Evolutionary conservation across 805 yeast species (phyloP), one percentile per base, ranked within the genome.

Genomic region (Scheffersomyces stipitis): DNA sequence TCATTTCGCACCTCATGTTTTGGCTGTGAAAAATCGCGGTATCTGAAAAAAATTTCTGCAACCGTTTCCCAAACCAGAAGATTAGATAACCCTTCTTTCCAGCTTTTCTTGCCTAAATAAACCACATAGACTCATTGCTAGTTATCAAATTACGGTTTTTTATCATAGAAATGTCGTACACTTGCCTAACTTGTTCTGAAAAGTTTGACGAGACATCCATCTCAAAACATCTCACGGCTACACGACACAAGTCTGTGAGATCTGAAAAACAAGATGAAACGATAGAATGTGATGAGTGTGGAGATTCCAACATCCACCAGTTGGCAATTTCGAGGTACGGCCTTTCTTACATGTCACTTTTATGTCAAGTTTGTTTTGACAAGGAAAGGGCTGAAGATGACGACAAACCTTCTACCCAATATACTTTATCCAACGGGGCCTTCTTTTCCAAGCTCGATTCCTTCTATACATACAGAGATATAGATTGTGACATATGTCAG

Each of bases 231-330:
- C 57, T 78, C 22, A 61, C 77, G 0, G 37, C 68, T 1, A 72
- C 82, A 1, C 65, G 83, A 36, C 85, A 79, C 60, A 78, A 74
- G 48, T 56, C 67, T 1, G 68, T 77, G 4, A 38, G 46, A 20
- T 64, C 63, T 42, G 53, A 49, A 4, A 36, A 49, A 0, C 47
- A 61, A 2, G 64, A 57, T 7, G 81, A 77, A 45, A 57, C 54
- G 7, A 52, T 80, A 3, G 67, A 65, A 44, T 80, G 85, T 54
- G 83, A 77, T 49, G 76, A 72, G 28, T 80, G 85, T 54, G 65
- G 64, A 15, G 76, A 77, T 46, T 46, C 66, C 26, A 79, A 77
- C 46, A 66, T 80, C 32, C 82, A 78, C 53, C 73, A 71, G 47
- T 58, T 79, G 36, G 68, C 62, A 34, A 62, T 79, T 30, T 60